Conservation (phyloP, 495 filamentous ascomycete species). For the Usnea hakonensis region DNA sequence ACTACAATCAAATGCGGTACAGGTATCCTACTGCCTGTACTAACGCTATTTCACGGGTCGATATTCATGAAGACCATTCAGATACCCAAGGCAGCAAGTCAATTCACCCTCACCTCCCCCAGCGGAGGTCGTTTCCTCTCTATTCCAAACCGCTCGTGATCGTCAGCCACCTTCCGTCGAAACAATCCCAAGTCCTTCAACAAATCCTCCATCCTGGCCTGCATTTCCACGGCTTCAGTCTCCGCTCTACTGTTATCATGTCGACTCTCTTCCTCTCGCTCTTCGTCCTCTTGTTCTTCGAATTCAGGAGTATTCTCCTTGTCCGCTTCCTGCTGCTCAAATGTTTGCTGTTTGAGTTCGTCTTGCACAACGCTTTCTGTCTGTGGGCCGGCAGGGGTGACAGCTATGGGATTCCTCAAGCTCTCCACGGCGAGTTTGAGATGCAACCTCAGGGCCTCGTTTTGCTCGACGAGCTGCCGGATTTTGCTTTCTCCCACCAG, state of each 20-base stretch:
- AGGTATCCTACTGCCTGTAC: not conserved
- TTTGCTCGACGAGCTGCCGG: slow-evolving; percentile 73
- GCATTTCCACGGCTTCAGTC: slow-evolving; percentile 36
- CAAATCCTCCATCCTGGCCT: slow-evolving; percentile 37
- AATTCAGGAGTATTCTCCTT: slow-evolving; percentile 27
- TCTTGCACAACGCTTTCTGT: slow-evolving; percentile 12
- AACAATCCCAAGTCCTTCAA: slow-evolving; percentile 60
- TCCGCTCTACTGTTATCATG: slow-evolving; percentile 37
- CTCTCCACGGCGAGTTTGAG: slow-evolving; percentile 78
- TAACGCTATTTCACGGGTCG: not conserved
- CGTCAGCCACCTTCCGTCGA: slow-evolving; percentile 73
- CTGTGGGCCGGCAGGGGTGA: slow-evolving; percentile 31
- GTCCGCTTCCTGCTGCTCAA: slow-evolving; percentile 9
- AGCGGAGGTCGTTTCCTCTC: slow-evolving; percentile 20
- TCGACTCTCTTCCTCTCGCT: slow-evolving; percentile 32
- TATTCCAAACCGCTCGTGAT: slow-evolving; percentile 51
- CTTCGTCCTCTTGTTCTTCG: slow-evolving; percentile 37
- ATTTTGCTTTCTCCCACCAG: slow-evolving; percentile 90
- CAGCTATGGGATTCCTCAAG: slow-evolving; percentile 78
- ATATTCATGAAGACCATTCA: not conserved
- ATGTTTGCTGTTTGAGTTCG: slow-evolving; percentile 13
- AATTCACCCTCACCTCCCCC: slow-evolving; percentile 23
- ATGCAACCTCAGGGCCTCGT: slow-evolving; percentile 79
- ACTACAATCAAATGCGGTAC: not conserved
- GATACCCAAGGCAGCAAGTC: not conserved